A percentile compares a stretch with the other conserved stretches of the same genome.
phyloP scores from a whole-genome alignment of 2,329 filamentous ascomycete genomes.

The Chaetomiaceae sp. region DNA sequence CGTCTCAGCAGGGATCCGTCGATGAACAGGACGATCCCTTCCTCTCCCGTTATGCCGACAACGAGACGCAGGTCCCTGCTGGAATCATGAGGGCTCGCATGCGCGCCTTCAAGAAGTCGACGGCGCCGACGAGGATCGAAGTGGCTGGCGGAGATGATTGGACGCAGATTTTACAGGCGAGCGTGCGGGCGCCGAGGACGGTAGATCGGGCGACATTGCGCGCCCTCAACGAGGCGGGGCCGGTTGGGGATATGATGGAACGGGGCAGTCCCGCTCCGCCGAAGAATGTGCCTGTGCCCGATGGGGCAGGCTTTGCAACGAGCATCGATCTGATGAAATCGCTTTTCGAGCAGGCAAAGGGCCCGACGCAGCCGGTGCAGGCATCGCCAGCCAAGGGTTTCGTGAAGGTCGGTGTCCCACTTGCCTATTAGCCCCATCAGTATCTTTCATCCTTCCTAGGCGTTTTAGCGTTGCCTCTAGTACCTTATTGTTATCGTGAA shows the following conservation, averaged over 20 bases:
- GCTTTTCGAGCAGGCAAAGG: slow-evolving; percentile 71
- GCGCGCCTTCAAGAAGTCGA: slow-evolving; percentile 58
- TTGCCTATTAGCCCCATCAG: slow-evolving; percentile 33
- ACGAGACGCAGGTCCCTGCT: slow-evolving; percentile 51
- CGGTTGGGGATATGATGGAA: slow-evolving; percentile 43
- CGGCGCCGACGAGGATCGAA: slow-evolving; percentile 55
- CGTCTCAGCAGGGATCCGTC: slow-evolving; percentile 26
- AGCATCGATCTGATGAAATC: slow-evolving; percentile 97
- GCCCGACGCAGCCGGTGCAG: slow-evolving; percentile 50
- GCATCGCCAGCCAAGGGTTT: slow-evolving; percentile 61
- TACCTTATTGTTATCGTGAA: slow-evolving; percentile 26
- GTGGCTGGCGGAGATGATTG: slow-evolving; percentile 75
- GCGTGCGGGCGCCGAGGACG: slow-evolving; percentile 92
- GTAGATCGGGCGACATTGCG: slow-evolving; percentile 73
- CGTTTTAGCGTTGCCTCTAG: slow-evolving; percentile 8
- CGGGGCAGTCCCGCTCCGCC: slow-evolving; percentile 30
- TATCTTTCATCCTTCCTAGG: slow-evolving; percentile 7
- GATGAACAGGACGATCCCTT: slow-evolving; percentile 45
- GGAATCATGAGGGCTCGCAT: slow-evolving; percentile 60
- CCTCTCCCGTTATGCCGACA: slow-evolving; percentile 40
- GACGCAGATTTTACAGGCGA: slow-evolving; percentile 89
- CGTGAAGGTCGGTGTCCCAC: slow-evolving; percentile 75
- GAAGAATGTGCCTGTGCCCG: slow-evolving; percentile 36
- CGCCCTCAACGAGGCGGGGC: slow-evolving; percentile 57
- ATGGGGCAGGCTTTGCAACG: slow-evolving; percentile 69